Percentiles rank a stretch among this genome's conserved stretches.
Conservation (phyloP, 345 rosid genomes). For the Raphanus sativus region DNA sequence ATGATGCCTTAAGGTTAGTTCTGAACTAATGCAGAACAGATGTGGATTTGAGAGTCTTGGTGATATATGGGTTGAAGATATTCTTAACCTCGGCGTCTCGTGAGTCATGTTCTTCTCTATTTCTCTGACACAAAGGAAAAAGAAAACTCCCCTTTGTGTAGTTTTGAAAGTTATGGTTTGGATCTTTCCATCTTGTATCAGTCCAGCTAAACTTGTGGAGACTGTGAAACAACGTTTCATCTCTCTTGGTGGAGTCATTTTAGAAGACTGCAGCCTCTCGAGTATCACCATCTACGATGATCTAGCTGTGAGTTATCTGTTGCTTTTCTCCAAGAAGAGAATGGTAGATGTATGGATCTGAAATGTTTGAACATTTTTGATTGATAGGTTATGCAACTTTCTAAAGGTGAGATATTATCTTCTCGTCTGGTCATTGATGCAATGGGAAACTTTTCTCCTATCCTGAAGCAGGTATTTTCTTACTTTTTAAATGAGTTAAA, state of each 20-base stretch:
- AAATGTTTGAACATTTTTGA: constrained; percentile 3
- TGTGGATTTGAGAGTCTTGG: constrained; percentile 90
- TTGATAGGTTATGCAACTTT: constrained; percentile 60
- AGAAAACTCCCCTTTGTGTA: background rate
- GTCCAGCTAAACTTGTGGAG: constrained; percentile 87
- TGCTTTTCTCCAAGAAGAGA: background rate
- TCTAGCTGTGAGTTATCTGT: constrained; percentile 62
- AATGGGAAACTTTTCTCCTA: constrained; percentile 95
- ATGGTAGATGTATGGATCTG: too few species aligned
- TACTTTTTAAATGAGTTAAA: too few species aligned
- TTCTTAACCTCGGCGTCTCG: constrained; percentile 93
- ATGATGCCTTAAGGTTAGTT: background rate
- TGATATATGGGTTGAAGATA: constrained; percentile 92
- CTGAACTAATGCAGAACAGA: constrained; percentile 65
- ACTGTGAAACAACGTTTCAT: constrained; percentile 68
- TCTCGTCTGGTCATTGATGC: constrained; percentile 82
- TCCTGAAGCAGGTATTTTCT: constrained; percentile 78
- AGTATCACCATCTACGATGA: constrained; percentile 60
- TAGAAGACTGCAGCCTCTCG: constrained; percentile 74
- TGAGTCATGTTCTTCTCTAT: constrained; percentile 54
- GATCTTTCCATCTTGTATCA: constrained; percentile 34
- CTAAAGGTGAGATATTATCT: constrained; percentile 60
- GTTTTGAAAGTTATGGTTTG: constrained; percentile 20
- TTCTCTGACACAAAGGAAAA: constrained; percentile 2
- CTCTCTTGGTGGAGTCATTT: constrained; percentile 80